Percentiles rank a stretch among this genome's conserved stretches.
These are phyloP conservation scores for Malus hybrid DNA, from an alignment of 331 rosid genomes.

Conservation along the genomic window DNA sequence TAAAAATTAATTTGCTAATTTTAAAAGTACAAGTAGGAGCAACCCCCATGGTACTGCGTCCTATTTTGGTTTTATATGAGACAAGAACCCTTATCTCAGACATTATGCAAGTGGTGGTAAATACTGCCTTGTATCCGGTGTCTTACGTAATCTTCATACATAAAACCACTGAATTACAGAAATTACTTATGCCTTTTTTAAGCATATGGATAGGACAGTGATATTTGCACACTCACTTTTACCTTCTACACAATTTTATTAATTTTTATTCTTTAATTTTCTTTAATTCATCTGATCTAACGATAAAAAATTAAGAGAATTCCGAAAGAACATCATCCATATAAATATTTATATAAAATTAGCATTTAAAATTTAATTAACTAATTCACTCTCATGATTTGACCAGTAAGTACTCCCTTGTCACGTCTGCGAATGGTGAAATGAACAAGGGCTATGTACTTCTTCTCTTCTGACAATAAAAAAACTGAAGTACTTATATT, in stretches of 20 bases:
- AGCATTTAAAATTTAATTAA: neutral
- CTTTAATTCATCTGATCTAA: too few relatives aligned
- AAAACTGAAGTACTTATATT: neutral
- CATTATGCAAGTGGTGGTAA: neutral
- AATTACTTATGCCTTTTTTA: neutral
- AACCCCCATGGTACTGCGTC: neutral
- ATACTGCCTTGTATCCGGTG: neutral
- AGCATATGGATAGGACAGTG: too few relatives aligned
- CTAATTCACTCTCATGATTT: neutral
- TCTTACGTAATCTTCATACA: neutral
- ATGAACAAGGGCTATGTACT: neutral
- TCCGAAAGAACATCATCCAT: too few relatives aligned
- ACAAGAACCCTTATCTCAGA: neutral
- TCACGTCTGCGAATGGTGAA: too few relatives aligned
- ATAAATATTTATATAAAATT: neutral
- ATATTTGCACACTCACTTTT: too few relatives aligned
- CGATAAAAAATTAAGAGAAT: rapidly evolving
- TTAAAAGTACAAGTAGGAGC: neutral
- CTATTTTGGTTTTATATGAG: neutral
- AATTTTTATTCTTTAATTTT: too few relatives aligned
- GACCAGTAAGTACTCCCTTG: neutral
- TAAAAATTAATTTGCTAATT: neutral
- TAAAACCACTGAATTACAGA: neutral
- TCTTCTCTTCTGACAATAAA: neutral
- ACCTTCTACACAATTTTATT: rapidly evolving